Evolutionary conservation across 192 early-diverging fungal species (phyloP).

Genomic region (Rhizophagus prolifer): DNA sequence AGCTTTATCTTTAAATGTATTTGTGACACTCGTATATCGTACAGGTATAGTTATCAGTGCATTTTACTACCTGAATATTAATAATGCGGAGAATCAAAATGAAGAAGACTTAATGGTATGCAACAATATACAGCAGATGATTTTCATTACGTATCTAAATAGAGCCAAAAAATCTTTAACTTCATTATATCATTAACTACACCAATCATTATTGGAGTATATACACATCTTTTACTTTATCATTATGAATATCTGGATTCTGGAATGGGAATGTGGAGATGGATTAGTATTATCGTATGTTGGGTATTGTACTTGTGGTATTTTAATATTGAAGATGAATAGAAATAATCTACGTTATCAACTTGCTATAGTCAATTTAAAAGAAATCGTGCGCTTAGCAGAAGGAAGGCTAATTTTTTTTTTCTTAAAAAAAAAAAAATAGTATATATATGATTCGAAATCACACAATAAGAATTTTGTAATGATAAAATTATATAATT

Average conservation of each 20-base stretch:
- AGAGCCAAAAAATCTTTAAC: neutral
- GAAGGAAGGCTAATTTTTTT: no score
- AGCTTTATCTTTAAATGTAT: neutral
- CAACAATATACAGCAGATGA: no score
- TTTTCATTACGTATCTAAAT: no score
- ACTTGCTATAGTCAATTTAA: no score
- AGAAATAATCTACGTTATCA: no score
- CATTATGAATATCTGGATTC: slow-evolving; percentile 29
- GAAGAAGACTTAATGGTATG: neutral
- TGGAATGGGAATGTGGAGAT: slow-evolving; percentile 18
- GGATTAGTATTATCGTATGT: slow-evolving; percentile 8
- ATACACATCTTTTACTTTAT: slow-evolving; percentile 34
- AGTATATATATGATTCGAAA: no score
- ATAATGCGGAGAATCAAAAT: neutral
- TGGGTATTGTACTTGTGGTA: neutral
- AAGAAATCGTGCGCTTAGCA: no score
- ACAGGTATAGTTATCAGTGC: neutral
- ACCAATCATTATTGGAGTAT: slow-evolving; percentile 27
- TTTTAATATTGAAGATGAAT: neutral
- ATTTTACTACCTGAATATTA: neutral
- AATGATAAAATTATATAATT: no score
- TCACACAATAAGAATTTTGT: no score
- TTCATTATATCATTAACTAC: slow-evolving; percentile 16
- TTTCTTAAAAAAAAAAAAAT: no score
- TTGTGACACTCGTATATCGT: neutral